These are phyloP conservation scores for Fusarium oligoseptatum DNA, from an alignment of 2,329 filamentous ascomycete species.

Conservation along the genomic window DNA sequence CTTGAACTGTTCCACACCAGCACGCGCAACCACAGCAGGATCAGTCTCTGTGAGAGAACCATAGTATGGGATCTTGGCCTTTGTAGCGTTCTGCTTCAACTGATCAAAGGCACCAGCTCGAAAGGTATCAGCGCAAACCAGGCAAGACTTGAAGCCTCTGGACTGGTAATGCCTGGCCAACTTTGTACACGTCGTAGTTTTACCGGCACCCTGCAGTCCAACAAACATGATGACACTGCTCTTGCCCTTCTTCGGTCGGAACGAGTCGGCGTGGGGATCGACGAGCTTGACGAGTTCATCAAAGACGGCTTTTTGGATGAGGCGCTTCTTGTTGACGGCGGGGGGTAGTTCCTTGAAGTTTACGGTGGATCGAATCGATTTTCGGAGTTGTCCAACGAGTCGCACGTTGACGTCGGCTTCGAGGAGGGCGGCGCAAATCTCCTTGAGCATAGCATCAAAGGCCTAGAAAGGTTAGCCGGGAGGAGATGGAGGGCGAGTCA, in stretches of 20 bases:
- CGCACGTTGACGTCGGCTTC: constrained; percentile 98
- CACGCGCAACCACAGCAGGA: constrained; percentile 90
- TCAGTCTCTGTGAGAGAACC: constrained; percentile 97
- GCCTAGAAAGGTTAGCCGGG: constrained; percentile 66
- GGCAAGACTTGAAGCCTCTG: constrained; percentile 89
- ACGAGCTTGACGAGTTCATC: constrained; percentile 96
- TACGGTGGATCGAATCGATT: constrained; percentile 90
- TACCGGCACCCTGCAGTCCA: constrained; percentile 95
- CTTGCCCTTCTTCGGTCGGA: constrained; percentile 97
- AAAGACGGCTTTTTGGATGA: constrained; percentile 98
- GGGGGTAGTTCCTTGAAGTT: constrained; percentile 95
- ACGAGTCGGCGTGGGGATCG: constrained; percentile 93
- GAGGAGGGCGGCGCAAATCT: constrained; percentile 94
- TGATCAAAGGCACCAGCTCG: constrained; percentile 98
- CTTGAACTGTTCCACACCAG: constrained; percentile 98
- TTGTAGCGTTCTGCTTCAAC: constrained; percentile 98
- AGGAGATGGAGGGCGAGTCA: constrained; percentile 12
- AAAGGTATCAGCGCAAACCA: constrained; percentile 98
- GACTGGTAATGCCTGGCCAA: constrained; percentile 95
- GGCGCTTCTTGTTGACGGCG: constrained; percentile 96
- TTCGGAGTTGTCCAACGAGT: constrained; percentile 90
- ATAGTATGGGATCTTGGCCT: constrained; percentile 99
- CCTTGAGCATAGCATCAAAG: constrained; percentile 98
- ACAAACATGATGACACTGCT: constrained; percentile 99
- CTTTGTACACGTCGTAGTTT: constrained; percentile 98